phyloP scores from a whole-genome alignment of 768 basidiomycete species.

The Pleurotus platypus region DNA sequence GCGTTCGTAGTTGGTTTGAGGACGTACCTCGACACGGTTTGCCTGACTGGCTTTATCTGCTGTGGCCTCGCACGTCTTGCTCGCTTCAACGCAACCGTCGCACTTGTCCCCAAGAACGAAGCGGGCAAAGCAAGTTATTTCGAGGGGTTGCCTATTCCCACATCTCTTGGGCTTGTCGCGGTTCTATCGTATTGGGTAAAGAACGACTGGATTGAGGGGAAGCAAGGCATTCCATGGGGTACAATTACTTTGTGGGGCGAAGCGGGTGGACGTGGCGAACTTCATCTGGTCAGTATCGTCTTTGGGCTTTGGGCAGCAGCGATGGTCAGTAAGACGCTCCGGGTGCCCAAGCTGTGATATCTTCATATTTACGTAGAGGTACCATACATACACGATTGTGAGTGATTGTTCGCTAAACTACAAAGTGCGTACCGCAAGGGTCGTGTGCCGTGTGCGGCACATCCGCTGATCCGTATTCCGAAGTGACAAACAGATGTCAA shows the following conservation, averaged over 20 bases:
- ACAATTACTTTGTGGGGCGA: constrained; percentile 71
- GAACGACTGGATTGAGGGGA: constrained; percentile 81
- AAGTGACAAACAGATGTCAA: background rate
- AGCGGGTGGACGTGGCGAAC: constrained; percentile 72
- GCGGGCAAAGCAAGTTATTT: constrained; percentile 92
- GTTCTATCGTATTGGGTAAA: constrained; percentile 80
- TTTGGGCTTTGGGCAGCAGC: constrained; percentile 88
- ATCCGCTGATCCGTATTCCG: background rate
- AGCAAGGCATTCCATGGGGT: constrained; percentile 72
- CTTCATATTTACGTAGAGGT: background rate
- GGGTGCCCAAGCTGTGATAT: constrained; percentile 69
- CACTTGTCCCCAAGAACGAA: constrained; percentile 82
- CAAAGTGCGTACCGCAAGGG: background rate
- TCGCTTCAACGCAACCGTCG: constrained; percentile 98
- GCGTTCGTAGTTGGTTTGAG: constrained; percentile 89
- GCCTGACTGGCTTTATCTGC: constrained; percentile 88
- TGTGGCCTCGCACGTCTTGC: constrained; percentile 95
- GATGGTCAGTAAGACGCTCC: constrained; percentile 97
- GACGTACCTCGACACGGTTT: constrained; percentile 86
- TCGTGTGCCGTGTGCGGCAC: background rate
- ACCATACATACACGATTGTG: background rate
- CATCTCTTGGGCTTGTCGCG: constrained; percentile 76
- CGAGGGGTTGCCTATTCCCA: constrained; percentile 96
- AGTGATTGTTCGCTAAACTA: background rate
- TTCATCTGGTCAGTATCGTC: constrained; percentile 77